Percentiles rank a stretch among this genome's conserved stretches.
Conservation (phyloP, 257 asterid species). For the Nicotiana attenuata region DNA sequence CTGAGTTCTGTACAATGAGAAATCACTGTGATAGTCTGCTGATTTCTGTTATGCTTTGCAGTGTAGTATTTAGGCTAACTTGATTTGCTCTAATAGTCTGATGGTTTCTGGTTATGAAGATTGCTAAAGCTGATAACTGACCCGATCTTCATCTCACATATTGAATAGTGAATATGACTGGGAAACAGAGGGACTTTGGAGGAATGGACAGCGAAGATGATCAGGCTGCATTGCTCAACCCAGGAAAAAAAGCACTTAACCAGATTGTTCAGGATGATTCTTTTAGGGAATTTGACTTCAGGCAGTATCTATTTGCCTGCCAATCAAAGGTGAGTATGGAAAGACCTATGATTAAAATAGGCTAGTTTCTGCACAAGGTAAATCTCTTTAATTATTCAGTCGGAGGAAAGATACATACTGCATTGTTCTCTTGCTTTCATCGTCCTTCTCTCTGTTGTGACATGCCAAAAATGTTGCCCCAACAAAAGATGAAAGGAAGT, state of each 20-base stretch:
- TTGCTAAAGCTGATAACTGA: slow-evolving; percentile 2
- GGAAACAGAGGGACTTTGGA: slow-evolving; percentile 80
- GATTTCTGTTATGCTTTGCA: neutral
- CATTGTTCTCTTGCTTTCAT: neutral
- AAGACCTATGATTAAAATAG: slow-evolving; percentile 19
- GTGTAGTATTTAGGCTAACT: neutral
- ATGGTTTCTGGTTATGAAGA: neutral
- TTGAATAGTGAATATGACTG: slow-evolving; percentile 59
- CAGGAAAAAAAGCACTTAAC: slow-evolving; percentile 61
- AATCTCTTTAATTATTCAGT: neutral
- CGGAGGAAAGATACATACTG: neutral
- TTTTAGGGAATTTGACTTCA: slow-evolving; percentile 93
- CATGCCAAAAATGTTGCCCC: neutral
- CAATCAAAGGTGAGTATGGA: slow-evolving; percentile 79
- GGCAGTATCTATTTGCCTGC: slow-evolving; percentile 96
- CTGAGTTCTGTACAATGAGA: neutral
- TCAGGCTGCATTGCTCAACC: slow-evolving; percentile 78
- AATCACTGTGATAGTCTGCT: neutral
- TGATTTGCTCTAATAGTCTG: neutral
- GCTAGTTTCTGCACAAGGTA: slow-evolving; percentile 24
- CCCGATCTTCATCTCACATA: slow-evolving; percentile 18
- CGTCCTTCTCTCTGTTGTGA: slow-evolving; percentile 3
- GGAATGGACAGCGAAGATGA: slow-evolving; percentile 89
- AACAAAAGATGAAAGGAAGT: neutral
- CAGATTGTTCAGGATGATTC: slow-evolving; percentile 91